Conservation (phyloP, 2,329 filamentous ascomycete genomes). For the Fusarium incarnatum region DNA sequence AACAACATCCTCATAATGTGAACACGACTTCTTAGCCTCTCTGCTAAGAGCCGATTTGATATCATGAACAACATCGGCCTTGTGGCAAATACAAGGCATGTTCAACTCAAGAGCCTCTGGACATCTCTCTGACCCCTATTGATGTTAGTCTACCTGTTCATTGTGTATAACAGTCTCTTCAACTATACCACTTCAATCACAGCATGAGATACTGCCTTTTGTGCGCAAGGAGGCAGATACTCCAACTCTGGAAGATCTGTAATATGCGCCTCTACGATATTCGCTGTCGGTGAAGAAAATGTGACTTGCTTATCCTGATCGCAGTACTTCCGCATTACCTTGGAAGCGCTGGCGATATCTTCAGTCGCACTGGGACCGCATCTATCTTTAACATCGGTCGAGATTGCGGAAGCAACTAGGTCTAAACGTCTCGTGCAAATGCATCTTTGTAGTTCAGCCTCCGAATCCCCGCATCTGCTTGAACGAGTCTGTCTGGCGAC, state of each 20-base stretch:
- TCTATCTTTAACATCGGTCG: conserved; percentile 54
- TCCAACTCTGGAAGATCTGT: conserved; percentile 60
- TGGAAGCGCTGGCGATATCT: conserved; percentile 60
- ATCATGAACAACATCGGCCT: conserved; percentile 60
- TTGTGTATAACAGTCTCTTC: neutral
- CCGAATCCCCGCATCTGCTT: conserved; percentile 56
- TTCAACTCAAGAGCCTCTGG: conserved; percentile 55
- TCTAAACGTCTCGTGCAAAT: conserved; percentile 61
- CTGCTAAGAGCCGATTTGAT: conserved; percentile 58
- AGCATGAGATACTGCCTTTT: conserved; percentile 47
- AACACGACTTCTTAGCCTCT: conserved; percentile 58
- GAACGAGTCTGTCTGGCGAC: conserved; percentile 57
- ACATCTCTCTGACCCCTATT: conserved; percentile 47
- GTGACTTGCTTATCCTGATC: conserved; percentile 53
- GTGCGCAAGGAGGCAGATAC: conserved; percentile 56
- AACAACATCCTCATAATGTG: conserved; percentile 58
- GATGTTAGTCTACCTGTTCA: neutral
- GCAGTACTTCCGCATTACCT: conserved; percentile 62
- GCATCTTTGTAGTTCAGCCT: conserved; percentile 61
- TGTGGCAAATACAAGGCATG: conserved; percentile 64
- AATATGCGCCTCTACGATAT: conserved; percentile 60
- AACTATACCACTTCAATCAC: conserved; percentile 47
- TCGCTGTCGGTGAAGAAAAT: conserved; percentile 57
- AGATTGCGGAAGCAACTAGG: conserved; percentile 55
- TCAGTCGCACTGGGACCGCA: conserved; percentile 62